Conservation (phyloP, 495 filamentous ascomycete genomes). For the Penicillium cataractarum region DNA sequence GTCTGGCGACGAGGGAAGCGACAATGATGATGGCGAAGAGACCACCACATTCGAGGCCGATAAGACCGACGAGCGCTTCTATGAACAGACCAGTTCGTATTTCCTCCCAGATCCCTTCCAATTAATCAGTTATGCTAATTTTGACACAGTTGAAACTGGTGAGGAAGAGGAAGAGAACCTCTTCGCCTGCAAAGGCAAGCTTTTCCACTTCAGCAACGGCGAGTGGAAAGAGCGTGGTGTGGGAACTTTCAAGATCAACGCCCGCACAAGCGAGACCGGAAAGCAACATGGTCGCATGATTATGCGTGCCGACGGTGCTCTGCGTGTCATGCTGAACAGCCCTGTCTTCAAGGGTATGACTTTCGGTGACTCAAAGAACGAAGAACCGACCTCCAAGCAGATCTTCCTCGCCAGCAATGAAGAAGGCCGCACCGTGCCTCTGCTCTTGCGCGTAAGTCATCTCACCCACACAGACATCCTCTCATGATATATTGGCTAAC, state of each 20-base stretch:
- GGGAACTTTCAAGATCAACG: conserved; percentile 83
- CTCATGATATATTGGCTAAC: conserved; percentile 16
- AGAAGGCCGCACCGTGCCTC: conserved; percentile 57
- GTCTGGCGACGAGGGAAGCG: conserved; percentile 61
- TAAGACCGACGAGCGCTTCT: conserved; percentile 67
- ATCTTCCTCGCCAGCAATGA: conserved; percentile 66
- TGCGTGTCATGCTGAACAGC: conserved; percentile 86
- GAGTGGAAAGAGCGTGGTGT: conserved; percentile 88
- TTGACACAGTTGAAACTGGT: conserved; percentile 66
- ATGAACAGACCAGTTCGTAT: conserved; percentile 66
- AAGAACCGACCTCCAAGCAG: conserved; percentile 54
- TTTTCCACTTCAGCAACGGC: conserved; percentile 72
- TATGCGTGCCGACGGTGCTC: conserved; percentile 83
- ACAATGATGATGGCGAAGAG: conserved; percentile 46
- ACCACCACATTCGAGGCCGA: conserved; percentile 53
- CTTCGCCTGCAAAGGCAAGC: conserved; percentile 72
- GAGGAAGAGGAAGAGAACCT: conserved; percentile 67
- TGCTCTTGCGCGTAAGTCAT: conserved; percentile 70
- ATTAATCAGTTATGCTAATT: conserved; percentile 11
- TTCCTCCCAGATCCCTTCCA: neutral
- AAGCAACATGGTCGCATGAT: conserved; percentile 67
- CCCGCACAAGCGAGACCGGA: conserved; percentile 55
- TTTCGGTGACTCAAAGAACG: conserved; percentile 61
- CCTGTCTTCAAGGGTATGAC: conserved; percentile 72
- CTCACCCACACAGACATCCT: conserved; percentile 2